phyloP scores from a whole-genome alignment of 169 alveolate species.

The Ichthyophthirius multifiliis region DNA sequence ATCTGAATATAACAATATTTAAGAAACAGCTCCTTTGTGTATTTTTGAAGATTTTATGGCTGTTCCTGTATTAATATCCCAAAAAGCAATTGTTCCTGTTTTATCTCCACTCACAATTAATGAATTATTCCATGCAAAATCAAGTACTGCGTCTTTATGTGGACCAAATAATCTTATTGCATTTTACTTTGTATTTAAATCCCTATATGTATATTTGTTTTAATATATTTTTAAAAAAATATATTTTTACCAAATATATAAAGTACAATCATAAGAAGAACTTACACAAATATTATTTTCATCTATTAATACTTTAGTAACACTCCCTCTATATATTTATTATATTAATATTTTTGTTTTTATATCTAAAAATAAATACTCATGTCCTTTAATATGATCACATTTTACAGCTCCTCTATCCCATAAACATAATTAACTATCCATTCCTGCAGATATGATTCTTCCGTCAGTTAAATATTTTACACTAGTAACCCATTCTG shows the following conservation, averaged over 20 bases:
- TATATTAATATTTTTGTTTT: conserved; percentile 9
- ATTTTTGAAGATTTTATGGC: conserved; percentile 44
- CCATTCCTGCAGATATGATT: conserved; percentile 82
- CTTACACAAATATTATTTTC: conserved; percentile 55
- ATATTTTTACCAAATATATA: conserved; percentile 58
- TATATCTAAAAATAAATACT: neutral
- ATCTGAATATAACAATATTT: conserved; percentile 65
- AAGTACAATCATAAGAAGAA: conserved; percentile 74
- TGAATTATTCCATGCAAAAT: conserved; percentile 77
- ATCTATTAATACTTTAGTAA: conserved; percentile 79
- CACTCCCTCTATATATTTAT: conserved; percentile 55
- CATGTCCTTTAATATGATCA: conserved; percentile 39
- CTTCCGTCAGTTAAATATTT: conserved; percentile 61
- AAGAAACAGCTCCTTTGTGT: conserved; percentile 78
- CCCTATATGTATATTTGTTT: neutral
- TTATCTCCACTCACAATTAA: conserved; percentile 71
- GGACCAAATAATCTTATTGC: conserved; percentile 69
- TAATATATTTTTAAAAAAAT: neutral
- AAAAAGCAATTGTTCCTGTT: conserved; percentile 70
- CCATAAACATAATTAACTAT: conserved; percentile 76
- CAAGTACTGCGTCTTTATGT: conserved; percentile 68
- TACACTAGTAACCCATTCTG: conserved; percentile 83
- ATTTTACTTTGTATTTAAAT: conserved; percentile 55
- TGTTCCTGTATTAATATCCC: conserved; percentile 81
- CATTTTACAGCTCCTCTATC: conserved; percentile 72